These are phyloP conservation scores for Hortaea werneckii DNA, from an alignment of 2,329 filamentous ascomycete genomes.

Conservation along the genomic window DNA sequence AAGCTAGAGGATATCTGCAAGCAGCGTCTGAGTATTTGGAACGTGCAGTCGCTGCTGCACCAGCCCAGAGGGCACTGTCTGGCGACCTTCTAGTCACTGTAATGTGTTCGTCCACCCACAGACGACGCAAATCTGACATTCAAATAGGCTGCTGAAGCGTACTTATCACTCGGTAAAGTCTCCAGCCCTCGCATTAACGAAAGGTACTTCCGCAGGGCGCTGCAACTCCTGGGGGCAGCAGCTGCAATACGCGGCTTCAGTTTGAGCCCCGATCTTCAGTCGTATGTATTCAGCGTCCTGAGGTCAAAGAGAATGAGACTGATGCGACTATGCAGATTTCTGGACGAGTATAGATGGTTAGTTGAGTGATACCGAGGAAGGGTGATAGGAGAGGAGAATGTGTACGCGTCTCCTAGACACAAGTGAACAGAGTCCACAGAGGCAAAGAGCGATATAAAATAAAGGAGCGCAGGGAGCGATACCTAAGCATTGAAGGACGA, in stretches of 20 bases:
- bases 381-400: too few species aligned
- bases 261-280: slow-evolving; percentile 36
- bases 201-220: slow-evolving; percentile 36
- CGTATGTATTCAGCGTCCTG: slow-evolving; percentile 24
- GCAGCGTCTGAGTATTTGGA: slow-evolving; percentile 44
- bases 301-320: too few species aligned
- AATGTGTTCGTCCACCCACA: slow-evolving; percentile 10
- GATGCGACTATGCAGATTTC: too few species aligned
- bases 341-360: too few species aligned
- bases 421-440: too few species aligned
- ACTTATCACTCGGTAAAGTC: slow-evolving; percentile 44
- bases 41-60: slow-evolving; percentile 36
- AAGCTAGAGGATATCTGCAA: slow-evolving; percentile 41
- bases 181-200: slow-evolving; percentile 35
- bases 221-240: slow-evolving; percentile 37
- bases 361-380: too few species aligned
- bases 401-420: too few species aligned
- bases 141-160: slow-evolving; percentile 39
- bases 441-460: too few species aligned
- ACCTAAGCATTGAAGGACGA: too few species aligned
- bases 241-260: slow-evolving; percentile 32
- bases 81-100: slow-evolving; percentile 38
- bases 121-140: neutral
- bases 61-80: slow-evolving; percentile 26
- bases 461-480: too few species aligned